Evolutionary conservation across 169 alveolate genomes (phyloP).

Genomic region (Blepharisma undulans): DNA sequence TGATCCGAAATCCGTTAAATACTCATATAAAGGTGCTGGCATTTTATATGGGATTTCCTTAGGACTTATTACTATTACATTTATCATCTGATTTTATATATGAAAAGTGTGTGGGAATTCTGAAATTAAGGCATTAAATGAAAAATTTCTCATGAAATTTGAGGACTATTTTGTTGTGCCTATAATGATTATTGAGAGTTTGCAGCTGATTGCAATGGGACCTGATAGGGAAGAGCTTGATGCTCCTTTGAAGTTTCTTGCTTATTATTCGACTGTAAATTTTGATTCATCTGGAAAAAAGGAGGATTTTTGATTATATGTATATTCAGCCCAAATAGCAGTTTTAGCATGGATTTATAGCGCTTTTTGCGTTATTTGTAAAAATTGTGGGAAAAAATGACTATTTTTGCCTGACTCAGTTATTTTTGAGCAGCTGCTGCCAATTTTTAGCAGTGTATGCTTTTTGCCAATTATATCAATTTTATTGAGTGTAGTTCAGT

Average conservation of each 20-base stretch:
- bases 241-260: not conserved
- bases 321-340: not conserved
- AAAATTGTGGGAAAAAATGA: not conserved
- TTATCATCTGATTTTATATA: not conserved
- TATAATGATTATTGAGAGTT: not conserved
- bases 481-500: not conserved
- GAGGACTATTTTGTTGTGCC: not conserved
- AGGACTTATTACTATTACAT: not conserved
- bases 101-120: not conserved
- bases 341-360: not conserved
- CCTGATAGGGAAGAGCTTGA: not conserved
- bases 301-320: not conserved
- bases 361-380: not conserved
- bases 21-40: not conserved
- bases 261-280: not conserved
- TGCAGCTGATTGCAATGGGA: constrained; percentile 32
- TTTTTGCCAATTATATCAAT: not conserved
- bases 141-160: not conserved
- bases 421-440: not conserved
- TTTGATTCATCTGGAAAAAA: not conserved
- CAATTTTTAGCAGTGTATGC: not conserved
- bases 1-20: not conserved
- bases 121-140: not conserved
- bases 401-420: not conserved
- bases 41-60: not conserved